Conservation (phyloP, 352 stramenopile species). For the Globisporangium camurandrum region DNA sequence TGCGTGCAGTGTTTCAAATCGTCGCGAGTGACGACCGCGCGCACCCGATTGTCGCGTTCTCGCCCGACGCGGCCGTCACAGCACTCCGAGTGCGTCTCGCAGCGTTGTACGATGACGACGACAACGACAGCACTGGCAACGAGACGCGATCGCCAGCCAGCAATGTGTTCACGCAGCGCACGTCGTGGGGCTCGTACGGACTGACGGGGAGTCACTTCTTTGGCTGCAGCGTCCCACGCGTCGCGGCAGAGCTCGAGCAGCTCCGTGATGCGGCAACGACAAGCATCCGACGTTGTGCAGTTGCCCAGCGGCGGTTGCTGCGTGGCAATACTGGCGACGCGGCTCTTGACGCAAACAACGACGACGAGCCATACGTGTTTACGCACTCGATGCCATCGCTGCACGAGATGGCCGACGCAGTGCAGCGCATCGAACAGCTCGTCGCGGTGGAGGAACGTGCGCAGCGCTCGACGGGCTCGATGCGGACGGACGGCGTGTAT, state of each 20-base stretch:
- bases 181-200: constrained; percentile 77
- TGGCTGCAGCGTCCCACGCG: constrained; percentile 63
- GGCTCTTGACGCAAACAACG: constrained; percentile 18
- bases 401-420: constrained; percentile 69
- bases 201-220: constrained; percentile 78
- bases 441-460: constrained; percentile 78
- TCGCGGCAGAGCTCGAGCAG: constrained; percentile 57
- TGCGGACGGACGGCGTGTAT: constrained; percentile 83
- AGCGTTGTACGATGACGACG: constrained; percentile 60
- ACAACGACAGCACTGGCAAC: neutral
- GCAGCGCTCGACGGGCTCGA: constrained; percentile 75
- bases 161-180: constrained; percentile 69
- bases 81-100: constrained; percentile 66
- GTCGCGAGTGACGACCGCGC: constrained; percentile 59
- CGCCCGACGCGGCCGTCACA: constrained; percentile 60
- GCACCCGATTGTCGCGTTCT: constrained; percentile 53
- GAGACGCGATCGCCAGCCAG: too few species aligned
- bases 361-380: constrained; percentile 76
- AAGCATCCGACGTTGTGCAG: constrained; percentile 40
- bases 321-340: constrained; percentile 7
- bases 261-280: constrained; percentile 67
- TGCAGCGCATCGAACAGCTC: constrained; percentile 73
- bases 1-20: constrained; percentile 66
- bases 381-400: constrained; percentile 64
- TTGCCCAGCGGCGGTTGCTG: constrained; percentile 6